Evolutionary conservation across 23 red algal species (phyloP), one percentile per base, ranked within the genome.

Genomic region (Gracilaria gracilis): DNA sequence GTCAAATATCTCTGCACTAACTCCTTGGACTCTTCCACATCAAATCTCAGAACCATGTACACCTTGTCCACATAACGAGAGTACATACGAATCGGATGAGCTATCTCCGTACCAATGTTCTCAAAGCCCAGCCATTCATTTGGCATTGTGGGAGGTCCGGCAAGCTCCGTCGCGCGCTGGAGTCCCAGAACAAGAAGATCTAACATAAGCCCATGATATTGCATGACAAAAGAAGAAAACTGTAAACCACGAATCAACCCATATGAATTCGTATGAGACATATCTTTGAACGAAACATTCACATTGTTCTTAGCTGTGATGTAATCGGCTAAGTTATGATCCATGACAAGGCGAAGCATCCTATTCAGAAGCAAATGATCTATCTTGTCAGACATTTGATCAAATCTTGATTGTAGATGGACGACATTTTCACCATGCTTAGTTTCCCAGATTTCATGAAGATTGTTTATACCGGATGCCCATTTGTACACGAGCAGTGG

Each of bases 221-320:
- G 94, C 49, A 88, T 70, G 23, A 94, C 61, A 92, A 99, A 99
- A 47, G 93, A 95, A 31, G 97, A 89, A 88, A 99, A 99, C 80
- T 96, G 93, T 38, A 95, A 66, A 48, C 97, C 97, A 28, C 90
- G 87, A 33, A 96, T 81, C 31, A 99, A 44, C 7, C 97, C 97
- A 67, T 94, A 93, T 28, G 89, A 82, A 83, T 99, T 95, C 27
- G 94, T 99, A 80, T 99, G 94, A 46, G 82, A 88, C 97, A 99
- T 99, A 54, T 99, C 97, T 71, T 99, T 99, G 88, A 88, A 99
- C 19, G 94, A 89, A 17, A 99, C 84, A n/a, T 58, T 82, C 34
- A 96, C 93, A 74, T 96, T 99, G 61, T 95, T 94, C 81, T 96
- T 95, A n/a, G 97, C 93, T 2, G 94, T 96, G 27, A 99, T 94